Evolutionary conservation across 2,329 filamentous ascomycete genomes (phyloP).

Genomic region (Sporothrix mexicana): DNA sequence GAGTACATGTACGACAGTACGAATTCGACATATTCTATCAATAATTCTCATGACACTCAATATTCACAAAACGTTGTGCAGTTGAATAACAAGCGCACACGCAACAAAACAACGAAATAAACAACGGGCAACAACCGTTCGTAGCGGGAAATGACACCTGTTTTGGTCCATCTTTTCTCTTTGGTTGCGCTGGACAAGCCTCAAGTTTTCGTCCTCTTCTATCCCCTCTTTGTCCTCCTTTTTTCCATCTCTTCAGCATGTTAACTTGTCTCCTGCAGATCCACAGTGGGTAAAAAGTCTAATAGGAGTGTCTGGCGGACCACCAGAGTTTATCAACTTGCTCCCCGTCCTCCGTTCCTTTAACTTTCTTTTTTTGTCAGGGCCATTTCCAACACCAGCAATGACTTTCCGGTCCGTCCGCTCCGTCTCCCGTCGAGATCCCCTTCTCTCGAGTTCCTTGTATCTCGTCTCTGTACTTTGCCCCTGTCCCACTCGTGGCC

Average conservation of each 20-base stretch:
- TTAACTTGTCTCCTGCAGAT: not conserved
- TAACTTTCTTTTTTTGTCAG: not conserved
- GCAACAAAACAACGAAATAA: too few species aligned
- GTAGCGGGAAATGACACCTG: not conserved
- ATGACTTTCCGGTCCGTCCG: slow-evolving; percentile 10
- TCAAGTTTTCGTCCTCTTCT: not conserved
- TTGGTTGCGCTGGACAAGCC: not conserved
- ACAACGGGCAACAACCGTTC: not conserved
- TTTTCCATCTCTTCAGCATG: not conserved
- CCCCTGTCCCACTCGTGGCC: slow-evolving; percentile 3
- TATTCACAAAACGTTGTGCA: not conserved
- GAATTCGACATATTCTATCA: too few species aligned
- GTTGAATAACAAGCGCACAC: too few species aligned
- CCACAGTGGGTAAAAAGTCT: not conserved
- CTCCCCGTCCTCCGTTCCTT: not conserved
- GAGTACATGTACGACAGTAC: too few species aligned
- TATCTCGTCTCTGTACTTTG: not conserved
- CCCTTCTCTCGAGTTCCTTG: not conserved
- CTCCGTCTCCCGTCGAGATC: not conserved
- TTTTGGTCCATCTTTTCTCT: not conserved
- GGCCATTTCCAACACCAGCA: not conserved
- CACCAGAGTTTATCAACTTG: not conserved
- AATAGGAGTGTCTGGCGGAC: not conserved
- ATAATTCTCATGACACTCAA: too few species aligned
- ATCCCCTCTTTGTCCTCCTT: not conserved